phyloP scores from a whole-genome alignment of 2,329 filamentous ascomycete species.

The Colletotrichum spaethianum region DNA sequence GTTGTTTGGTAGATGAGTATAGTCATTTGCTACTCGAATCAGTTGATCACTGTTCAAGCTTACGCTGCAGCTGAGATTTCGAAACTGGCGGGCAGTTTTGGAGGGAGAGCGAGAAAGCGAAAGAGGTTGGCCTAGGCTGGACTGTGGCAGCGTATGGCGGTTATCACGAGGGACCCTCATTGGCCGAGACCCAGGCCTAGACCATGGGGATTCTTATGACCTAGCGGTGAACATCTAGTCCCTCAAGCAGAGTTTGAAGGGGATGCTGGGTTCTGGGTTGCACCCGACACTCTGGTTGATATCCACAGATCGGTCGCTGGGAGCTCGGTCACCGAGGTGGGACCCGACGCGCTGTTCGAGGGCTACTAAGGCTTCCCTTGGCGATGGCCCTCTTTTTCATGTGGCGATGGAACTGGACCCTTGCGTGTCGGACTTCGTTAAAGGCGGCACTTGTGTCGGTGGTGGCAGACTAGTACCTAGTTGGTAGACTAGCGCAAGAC shows the following conservation, averaged over 20 bases:
- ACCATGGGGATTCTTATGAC: not conserved
- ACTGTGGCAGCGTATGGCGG: not conserved
- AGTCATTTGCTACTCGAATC: not conserved
- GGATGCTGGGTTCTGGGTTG: not conserved
- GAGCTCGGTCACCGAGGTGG: slow-evolving; percentile 28
- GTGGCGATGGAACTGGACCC: not conserved
- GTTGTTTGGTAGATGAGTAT: not conserved
- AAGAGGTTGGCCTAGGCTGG: not conserved
- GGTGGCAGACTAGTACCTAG: not conserved
- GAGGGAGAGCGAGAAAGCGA: not conserved
- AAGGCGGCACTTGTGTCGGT: not conserved
- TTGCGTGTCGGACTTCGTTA: not conserved
- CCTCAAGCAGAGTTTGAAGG: slow-evolving; percentile 2
- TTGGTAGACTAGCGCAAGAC: not conserved
- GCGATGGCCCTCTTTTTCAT: slow-evolving; percentile 1
- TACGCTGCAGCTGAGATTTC: not conserved
- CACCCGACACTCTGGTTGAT: slow-evolving; percentile 4
- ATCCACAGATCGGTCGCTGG: slow-evolving; percentile 15
- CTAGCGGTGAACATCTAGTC: not conserved
- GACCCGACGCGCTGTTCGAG: not conserved
- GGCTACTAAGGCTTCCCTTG: not conserved
- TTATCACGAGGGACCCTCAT: not conserved
- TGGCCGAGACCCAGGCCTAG: not conserved
- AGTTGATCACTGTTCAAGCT: not conserved
- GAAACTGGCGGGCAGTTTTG: not conserved